phyloP scores from a whole-genome alignment of 495 filamentous ascomycete genomes.

The Aspergillus coremiiformis region DNA sequence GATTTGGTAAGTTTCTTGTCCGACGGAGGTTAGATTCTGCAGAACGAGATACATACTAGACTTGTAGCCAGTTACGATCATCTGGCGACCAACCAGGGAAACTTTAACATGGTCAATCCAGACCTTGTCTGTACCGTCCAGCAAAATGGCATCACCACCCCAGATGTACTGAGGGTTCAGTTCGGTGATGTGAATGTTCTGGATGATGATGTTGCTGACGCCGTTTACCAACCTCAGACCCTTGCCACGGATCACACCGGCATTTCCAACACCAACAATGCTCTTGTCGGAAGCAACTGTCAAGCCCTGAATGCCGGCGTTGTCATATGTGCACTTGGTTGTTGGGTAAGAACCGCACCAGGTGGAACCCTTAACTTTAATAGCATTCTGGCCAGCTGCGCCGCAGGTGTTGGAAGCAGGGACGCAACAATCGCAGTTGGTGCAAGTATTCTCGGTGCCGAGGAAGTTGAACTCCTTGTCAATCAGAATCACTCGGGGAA shows the following conservation, averaged over 20 bases:
- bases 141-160: slow-evolving; percentile 35
- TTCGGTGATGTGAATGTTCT: slow-evolving; percentile 39
- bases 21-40: background rate
- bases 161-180: slow-evolving; percentile 37
- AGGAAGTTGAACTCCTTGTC: slow-evolving; percentile 42
- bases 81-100: slow-evolving; percentile 25
- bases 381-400: slow-evolving; percentile 24
- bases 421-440: slow-evolving; percentile 29
- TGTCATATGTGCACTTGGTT: slow-evolving; percentile 30
- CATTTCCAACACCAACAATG: slow-evolving; percentile 27
- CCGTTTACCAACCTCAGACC: slow-evolving; percentile 33
- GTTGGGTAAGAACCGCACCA: slow-evolving; percentile 26
- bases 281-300: slow-evolving; percentile 34
- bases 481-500: slow-evolving; percentile 42
- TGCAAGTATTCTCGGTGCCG: slow-evolving; percentile 33
- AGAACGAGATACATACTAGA: slow-evolving; percentile 12
- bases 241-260: slow-evolving; percentile 35
- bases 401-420: slow-evolving; percentile 22
- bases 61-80: slow-evolving; percentile 23
- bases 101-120: slow-evolving; percentile 38
- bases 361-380: slow-evolving; percentile 19
- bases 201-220: slow-evolving; percentile 36
- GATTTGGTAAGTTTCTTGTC: background rate
- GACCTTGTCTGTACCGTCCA: slow-evolving; percentile 25
- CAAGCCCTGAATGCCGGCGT: slow-evolving; percentile 28